These are phyloP conservation scores for Blastomyces gilchristii DNA, from an alignment of 2,329 filamentous ascomycete species.

Conservation along the genomic window DNA sequence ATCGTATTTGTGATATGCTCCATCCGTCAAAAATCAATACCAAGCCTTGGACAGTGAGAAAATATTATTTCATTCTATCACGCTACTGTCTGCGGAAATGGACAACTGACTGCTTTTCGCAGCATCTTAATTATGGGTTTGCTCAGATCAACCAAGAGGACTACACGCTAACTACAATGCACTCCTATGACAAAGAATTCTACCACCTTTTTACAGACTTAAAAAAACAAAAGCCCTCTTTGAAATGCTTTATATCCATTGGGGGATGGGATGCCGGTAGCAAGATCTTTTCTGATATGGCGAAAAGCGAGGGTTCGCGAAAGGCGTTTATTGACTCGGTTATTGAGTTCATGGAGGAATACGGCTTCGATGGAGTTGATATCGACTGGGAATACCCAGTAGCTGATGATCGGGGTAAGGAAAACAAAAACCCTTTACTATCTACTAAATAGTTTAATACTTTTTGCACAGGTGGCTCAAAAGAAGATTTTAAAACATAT, in stretches of 20 bases:
- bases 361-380: conserved; percentile 14
- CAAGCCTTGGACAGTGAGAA: conserved; percentile 10
- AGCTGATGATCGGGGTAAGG: conserved; percentile 27
- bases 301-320: conserved; percentile 1
- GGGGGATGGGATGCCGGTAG: conserved; percentile 12
- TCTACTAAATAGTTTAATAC: background rate
- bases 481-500: conserved; percentile 11
- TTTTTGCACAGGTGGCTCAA: conserved; percentile 21
- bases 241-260: conserved; percentile 11
- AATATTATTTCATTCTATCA: background rate
- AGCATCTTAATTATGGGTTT: conserved; percentile 31
- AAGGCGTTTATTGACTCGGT: conserved; percentile 12
- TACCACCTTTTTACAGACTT: conserved; percentile 6
- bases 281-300: conserved; percentile 7
- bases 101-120: conserved; percentile 9
- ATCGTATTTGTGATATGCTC: conserved; percentile 8
- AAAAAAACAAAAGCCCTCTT: conserved; percentile 7
- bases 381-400: conserved; percentile 19
- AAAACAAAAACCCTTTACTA: background rate
- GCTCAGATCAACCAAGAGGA: conserved; percentile 15
- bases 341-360: conserved; percentile 8
- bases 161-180: conserved; percentile 4
- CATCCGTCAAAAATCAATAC: conserved; percentile 10
- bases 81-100: background rate
- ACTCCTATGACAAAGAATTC: conserved; percentile 3